Evolutionary conservation across 2,329 filamentous ascomycete genomes (phyloP), one percentile per base, ranked within the genome.

Genomic region (Talaromyces sp.): DNA sequence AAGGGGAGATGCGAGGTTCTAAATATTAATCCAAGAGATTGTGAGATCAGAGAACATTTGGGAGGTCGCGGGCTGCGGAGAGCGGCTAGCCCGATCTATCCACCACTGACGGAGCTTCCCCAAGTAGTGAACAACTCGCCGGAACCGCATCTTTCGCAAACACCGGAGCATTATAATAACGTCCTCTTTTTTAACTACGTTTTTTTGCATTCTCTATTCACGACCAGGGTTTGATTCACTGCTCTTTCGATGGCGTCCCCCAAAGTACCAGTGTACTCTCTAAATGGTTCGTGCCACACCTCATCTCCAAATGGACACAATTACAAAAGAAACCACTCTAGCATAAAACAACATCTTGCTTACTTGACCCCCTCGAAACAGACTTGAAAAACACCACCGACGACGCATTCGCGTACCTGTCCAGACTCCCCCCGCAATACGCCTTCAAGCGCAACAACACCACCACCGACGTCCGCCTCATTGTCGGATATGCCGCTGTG

Each of bases 341-440:
- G 14, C 38, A 17, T 29, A 8, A n/a, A 11, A 3, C 4, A 51
- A 8, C 46, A 9, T 7, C 41, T 19, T n/a, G n/a, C n/a, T 31
- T 31, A 53, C n/a, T 43, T 2, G 17, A 19, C 32, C 4, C 31
- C 11, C 29, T 55, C 3, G 7, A 26, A 14, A 61, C 73, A 96
- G 95, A 98, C 74, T 88, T 99, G 65, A 98, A 98, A 78, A 96
- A 95, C 80, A 96, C 93, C 43, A 91, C 90, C 66, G 95, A 99
- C 79, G 95, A 99, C 78, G 91, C 93, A 60, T 88, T 99, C 62
- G 87, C 90, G 62, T 98, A 98, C 80, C 87, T 99, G 64, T 93
- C 91, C 77, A 90, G 87, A 32, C 86, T 98, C n/a, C 73, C 87
- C 83, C 70, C 74, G 21, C 75, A 76, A 21, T 77, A 77, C 65